Conservation (phyloP, 495 filamentous ascomycete genomes). For the Penicillium verhagenii region DNA sequence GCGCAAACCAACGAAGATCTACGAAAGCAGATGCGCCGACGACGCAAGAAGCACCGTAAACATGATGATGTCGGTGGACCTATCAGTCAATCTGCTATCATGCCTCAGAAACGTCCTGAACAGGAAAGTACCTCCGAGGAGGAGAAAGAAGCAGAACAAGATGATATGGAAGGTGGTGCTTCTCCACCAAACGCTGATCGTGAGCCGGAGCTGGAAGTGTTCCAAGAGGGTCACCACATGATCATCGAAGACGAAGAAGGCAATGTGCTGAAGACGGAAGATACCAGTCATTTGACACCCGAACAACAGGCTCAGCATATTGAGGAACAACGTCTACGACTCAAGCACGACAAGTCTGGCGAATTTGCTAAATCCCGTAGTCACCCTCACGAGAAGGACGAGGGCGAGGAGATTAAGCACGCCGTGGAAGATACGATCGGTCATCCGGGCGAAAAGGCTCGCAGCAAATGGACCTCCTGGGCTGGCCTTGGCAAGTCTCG, state of each 20-base stretch:
- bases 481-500: constrained; percentile 38
- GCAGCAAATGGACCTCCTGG: constrained; percentile 40
- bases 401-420: constrained; percentile 45
- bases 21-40: constrained; percentile 48
- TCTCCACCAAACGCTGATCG: constrained; percentile 32
- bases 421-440: constrained; percentile 22
- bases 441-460: constrained; percentile 32
- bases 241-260: constrained; percentile 87
- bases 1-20: constrained; percentile 54
- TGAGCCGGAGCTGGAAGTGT: constrained; percentile 59
- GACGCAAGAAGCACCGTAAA: constrained; percentile 57
- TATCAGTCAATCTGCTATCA: constrained; percentile 87
- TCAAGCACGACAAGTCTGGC: constrained; percentile 55
- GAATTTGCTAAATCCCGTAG: constrained; percentile 39
- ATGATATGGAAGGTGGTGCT: constrained; percentile 32
- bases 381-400: constrained; percentile 44
- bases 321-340: constrained; percentile 55
- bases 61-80: constrained; percentile 81
- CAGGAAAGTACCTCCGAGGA: constrained; percentile 22
- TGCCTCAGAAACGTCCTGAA: constrained; percentile 58
- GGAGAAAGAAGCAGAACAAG: constrained; percentile 40
- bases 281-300: constrained; percentile 39
- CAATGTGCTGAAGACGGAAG: constrained; percentile 66
- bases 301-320: constrained; percentile 53
- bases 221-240: constrained; percentile 78